These are phyloP conservation scores for Fragilaria radians DNA, from an alignment of 108 stramenopile genomes.

Conservation along the genomic window DNA sequence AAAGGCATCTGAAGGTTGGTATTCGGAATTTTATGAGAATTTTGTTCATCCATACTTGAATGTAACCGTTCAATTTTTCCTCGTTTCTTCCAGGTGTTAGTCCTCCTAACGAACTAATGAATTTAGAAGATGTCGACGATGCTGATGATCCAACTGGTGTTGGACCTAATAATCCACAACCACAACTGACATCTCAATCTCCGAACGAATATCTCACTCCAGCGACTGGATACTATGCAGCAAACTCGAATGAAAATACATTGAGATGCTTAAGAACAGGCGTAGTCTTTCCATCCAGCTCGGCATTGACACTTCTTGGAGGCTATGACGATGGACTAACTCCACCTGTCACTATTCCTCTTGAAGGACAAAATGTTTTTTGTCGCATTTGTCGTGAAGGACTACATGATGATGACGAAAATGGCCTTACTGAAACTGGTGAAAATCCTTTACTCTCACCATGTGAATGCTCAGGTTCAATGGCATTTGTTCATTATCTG, in stretches of 20 bases:
- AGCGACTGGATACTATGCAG: neutral
- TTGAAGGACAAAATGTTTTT: slow-evolving; percentile 63
- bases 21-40: no score
- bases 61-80: no score
- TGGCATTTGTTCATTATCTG: slow-evolving; percentile 90
- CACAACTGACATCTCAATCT: no score
- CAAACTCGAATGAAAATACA: neutral
- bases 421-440: slow-evolving; percentile 22
- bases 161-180: no score
- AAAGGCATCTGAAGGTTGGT: no score
- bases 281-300: slow-evolving; percentile 53
- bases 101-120: no score
- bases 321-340: slow-evolving; percentile 69
- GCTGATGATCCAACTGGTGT: no score
- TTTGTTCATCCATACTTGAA: no score
- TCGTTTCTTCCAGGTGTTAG: no score
- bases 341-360: slow-evolving; percentile 19
- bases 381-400: slow-evolving; percentile 88
- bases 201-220: neutral
- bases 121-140: no score
- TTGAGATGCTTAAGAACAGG: slow-evolving; percentile 44
- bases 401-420: slow-evolving; percentile 51
- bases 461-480: slow-evolving; percentile 84
- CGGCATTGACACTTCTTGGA: slow-evolving; percentile 57
- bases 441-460: slow-evolving; percentile 86